These are phyloP conservation scores for Xylaria sp. DNA, from an alignment of 2,329 filamentous ascomycete species.

Conservation along the genomic window DNA sequence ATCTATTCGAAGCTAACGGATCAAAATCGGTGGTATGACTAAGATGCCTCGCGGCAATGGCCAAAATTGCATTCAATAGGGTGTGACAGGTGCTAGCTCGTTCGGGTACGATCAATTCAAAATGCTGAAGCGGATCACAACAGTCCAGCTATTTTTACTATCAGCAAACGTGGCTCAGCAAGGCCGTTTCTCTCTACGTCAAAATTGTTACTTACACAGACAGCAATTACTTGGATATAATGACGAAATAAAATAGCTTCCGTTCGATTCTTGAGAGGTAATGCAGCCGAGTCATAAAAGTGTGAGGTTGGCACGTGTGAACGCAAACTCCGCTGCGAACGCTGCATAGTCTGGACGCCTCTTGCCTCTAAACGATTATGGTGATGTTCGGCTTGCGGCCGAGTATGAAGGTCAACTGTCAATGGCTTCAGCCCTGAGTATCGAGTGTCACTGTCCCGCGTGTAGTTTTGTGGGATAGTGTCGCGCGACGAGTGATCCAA, in stretches of 20 bases:
- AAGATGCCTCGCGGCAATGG: conserved; percentile 60
- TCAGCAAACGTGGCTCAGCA: conserved; percentile 23
- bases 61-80: conserved; percentile 62
- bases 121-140: conserved; percentile 49
- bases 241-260: conserved; percentile 45
- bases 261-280: conserved; percentile 41
- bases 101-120: conserved; percentile 59
- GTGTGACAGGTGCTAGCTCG: conserved; percentile 56
- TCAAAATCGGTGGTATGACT: conserved; percentile 56
- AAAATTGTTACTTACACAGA: conserved; percentile 40
- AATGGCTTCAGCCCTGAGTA: conserved; percentile 7
- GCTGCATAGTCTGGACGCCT: conserved; percentile 19
- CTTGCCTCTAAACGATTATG: conserved; percentile 12
- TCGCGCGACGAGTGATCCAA: not conserved
- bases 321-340: conserved; percentile 2
- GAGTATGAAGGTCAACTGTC: not conserved
- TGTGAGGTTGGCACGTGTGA: conserved; percentile 23
- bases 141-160: conserved; percentile 38
- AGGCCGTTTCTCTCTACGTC: not conserved
- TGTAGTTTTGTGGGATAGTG: not conserved
- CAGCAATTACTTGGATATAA: conserved; percentile 44
- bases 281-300: conserved; percentile 30
- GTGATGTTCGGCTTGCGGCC: conserved; percentile 6
- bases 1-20: conserved; percentile 55
- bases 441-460: not conserved